These are phyloP conservation scores for Mycena albidolilacea DNA, from an alignment of 768 basidiomycete genomes.

Conservation along the genomic window DNA sequence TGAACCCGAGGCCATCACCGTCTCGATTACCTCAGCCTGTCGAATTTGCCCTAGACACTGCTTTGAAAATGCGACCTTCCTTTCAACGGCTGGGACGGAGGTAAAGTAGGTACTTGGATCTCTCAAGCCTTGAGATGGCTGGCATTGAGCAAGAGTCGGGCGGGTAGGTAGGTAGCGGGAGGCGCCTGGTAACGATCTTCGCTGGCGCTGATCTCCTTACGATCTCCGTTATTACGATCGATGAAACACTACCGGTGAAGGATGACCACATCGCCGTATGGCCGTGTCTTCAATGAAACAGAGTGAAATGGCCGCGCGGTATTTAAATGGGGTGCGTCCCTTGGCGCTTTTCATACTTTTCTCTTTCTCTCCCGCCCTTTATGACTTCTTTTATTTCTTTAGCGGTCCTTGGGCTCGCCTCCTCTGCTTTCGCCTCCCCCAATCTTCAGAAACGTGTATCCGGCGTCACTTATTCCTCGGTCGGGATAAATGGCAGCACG, in stretches of 20 bases:
- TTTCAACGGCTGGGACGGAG: no score
- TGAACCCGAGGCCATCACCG: no score
- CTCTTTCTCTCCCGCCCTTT: neutral
- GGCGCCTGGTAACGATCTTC: neutral
- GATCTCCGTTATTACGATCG: neutral
- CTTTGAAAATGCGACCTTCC: no score
- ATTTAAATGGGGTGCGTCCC: neutral
- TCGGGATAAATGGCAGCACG: constrained; percentile 38
- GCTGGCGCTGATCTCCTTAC: neutral
- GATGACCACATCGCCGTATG: neutral
- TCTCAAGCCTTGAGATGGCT: no score
- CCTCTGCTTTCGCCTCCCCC: constrained; percentile 29
- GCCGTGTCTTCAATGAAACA: neutral
- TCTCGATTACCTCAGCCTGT: no score
- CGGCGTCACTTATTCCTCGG: constrained; percentile 35
- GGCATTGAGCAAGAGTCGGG: no score
- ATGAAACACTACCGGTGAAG: neutral
- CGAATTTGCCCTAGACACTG: no score
- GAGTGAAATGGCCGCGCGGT: neutral
- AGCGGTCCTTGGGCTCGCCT: constrained; percentile 34
- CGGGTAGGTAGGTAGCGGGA: no score
- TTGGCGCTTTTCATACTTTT: neutral
- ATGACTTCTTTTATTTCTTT: constrained; percentile 31
- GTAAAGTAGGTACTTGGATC: no score
- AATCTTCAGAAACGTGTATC: constrained; percentile 36